These are phyloP conservation scores for Cercospora zeae-maydis DNA, from an alignment of 2,329 filamentous ascomycete genomes.

Conservation along the genomic window DNA sequence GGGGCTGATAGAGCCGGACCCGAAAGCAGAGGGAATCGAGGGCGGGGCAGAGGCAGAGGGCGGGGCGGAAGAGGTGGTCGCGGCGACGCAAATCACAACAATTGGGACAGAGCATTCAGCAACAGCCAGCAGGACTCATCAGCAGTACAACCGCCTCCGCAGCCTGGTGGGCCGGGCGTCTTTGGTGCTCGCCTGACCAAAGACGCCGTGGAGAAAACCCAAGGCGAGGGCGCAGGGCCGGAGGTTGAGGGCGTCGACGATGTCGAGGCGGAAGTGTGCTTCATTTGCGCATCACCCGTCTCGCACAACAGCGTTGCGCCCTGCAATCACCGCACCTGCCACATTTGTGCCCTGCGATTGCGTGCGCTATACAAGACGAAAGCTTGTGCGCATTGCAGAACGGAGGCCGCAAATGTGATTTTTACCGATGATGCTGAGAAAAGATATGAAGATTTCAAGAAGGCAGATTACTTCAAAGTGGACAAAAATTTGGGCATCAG, in stretches of 20 bases:
- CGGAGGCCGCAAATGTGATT: slow-evolving; percentile 74
- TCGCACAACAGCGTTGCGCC: slow-evolving; percentile 84
- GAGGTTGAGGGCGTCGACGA: slow-evolving; percentile 19
- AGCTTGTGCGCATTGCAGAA: slow-evolving; percentile 92
- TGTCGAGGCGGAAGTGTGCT: slow-evolving; percentile 72
- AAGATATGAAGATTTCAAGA: slow-evolving; percentile 77
- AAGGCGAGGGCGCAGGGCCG: slow-evolving; percentile 31
- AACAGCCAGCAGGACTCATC: slow-evolving; percentile 28
- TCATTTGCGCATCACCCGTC: slow-evolving; percentile 91
- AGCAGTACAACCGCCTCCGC: slow-evolving; percentile 38
- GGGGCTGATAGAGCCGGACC: slow-evolving; percentile 11
- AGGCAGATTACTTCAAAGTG: slow-evolving; percentile 67
- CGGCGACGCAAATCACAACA: slow-evolving; percentile 21
- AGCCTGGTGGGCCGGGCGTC: slow-evolving; percentile 38
- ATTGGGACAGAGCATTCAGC: slow-evolving; percentile 36
- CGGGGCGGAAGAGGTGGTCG: slow-evolving; percentile 36
- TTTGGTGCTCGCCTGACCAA: slow-evolving; percentile 48
- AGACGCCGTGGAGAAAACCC: slow-evolving; percentile 41
- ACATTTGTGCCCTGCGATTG: slow-evolving; percentile 89
- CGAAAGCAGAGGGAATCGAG: slow-evolving; percentile 17
- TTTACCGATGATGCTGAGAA: slow-evolving; percentile 85
- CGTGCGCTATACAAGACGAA: slow-evolving; percentile 94
- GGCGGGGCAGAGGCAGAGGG: slow-evolving; percentile 30
- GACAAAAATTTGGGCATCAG: slow-evolving; percentile 88
- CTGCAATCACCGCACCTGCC: slow-evolving; percentile 94